Conservation (phyloP, 148 eudicot species). For the Camellia lanceoleosa region DNA sequence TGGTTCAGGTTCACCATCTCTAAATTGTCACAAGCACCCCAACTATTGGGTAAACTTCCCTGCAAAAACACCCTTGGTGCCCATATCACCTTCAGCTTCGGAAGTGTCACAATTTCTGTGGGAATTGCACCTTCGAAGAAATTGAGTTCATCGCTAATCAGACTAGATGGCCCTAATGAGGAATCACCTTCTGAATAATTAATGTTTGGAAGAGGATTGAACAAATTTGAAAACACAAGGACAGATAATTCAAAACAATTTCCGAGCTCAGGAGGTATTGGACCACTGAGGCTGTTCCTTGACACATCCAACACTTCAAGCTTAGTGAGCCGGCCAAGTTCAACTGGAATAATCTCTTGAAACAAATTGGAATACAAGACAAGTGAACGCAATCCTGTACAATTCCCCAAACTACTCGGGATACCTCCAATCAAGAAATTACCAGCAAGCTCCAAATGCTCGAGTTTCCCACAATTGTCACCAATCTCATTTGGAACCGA, state of each 20-base stretch:
- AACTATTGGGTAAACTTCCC: constrained; percentile 35
- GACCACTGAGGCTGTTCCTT: constrained; percentile 42
- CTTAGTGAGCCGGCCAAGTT: constrained; percentile 35
- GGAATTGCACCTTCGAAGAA: constrained; percentile 46
- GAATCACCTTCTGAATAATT: constrained; percentile 19
- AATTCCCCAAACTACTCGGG: constrained; percentile 43
- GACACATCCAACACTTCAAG: constrained; percentile 42
- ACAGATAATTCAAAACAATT: constrained; percentile 41
- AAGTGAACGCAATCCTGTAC: constrained; percentile 40
- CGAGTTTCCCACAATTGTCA: constrained; percentile 46
- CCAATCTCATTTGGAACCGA: constrained; percentile 54
- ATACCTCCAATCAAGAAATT: constrained; percentile 34
- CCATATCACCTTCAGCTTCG: constrained; percentile 46
- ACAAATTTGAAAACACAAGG: constrained; percentile 46
- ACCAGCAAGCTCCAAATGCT: constrained; percentile 51
- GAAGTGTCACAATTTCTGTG: constrained; percentile 19
- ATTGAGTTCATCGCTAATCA: constrained; percentile 30
- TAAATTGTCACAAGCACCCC: constrained; percentile 44
- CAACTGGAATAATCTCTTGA: constrained; percentile 42
- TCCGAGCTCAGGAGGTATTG: constrained; percentile 36
- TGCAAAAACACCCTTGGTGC: constrained; percentile 41
- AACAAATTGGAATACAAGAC: constrained; percentile 45
- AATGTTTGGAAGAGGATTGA: constrained; percentile 36
- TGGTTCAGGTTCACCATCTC: constrained; percentile 47
- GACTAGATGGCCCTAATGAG: constrained; percentile 11